phyloP scores from a whole-genome alignment of 2,329 filamentous ascomycete species.

The Aspergillus fructus region DNA sequence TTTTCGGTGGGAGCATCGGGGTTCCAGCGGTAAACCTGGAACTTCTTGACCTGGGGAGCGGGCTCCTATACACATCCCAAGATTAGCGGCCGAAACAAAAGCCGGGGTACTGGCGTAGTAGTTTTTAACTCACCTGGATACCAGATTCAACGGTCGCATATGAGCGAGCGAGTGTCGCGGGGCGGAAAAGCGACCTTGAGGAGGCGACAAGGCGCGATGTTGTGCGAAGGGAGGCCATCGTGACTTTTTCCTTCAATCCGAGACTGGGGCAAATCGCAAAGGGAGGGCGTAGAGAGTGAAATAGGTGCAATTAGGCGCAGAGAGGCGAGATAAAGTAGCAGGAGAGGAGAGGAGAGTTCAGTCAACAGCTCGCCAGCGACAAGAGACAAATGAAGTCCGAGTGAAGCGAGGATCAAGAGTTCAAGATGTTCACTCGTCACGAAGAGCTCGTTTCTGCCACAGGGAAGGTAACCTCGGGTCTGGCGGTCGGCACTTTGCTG shows the following conservation, averaged over 20 bases:
- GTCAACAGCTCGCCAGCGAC: conserved; percentile 21
- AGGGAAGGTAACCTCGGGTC: conserved; percentile 36
- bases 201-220: conserved; percentile 47
- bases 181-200: conserved; percentile 43
- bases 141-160: conserved; percentile 49
- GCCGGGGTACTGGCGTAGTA: neutral
- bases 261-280: conserved; percentile 5
- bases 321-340: conserved; percentile 1
- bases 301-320: conserved; percentile 4
- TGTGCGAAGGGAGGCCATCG: conserved; percentile 51
- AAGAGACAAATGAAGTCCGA: conserved; percentile 21
- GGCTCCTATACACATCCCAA: conserved; percentile 51
- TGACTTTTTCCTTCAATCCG: conserved; percentile 18
- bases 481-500: conserved; percentile 31
- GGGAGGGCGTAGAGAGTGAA: neutral
- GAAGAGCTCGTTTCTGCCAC: conserved; percentile 16
- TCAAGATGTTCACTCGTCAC: conserved; percentile 16
- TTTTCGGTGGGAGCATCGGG: conserved; percentile 89
- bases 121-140: conserved; percentile 27
- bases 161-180: conserved; percentile 41
- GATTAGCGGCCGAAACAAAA: conserved; percentile 1
- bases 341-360: conserved; percentile 14
- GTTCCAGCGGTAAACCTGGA: conserved; percentile 99
- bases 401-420: conserved; percentile 22
- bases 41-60: conserved; percentile 75